Base-by-base conservation (phyloP, 176 grass and related monocot genomes). In the Rhynchospora breviuscula region DNA sequence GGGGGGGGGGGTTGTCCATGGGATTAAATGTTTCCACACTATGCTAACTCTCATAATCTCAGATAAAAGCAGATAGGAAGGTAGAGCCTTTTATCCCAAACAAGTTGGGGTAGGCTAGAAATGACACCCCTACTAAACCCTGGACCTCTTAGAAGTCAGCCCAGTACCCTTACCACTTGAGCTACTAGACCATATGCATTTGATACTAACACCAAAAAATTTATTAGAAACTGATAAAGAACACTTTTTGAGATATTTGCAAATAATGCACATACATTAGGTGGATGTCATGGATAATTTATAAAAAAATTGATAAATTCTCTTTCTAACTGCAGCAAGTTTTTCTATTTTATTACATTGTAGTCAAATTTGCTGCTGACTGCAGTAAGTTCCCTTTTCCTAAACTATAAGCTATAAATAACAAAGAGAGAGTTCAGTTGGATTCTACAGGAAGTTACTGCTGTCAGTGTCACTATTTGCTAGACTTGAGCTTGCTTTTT, bases 51-150 rank as follows among this genome's bases (percentile, higher is more conserved):
- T 26, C 6, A 7, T 31, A 76, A 15, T 76, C 49, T 31, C 21
- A 53, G 26, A 76, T 54, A 76, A 76, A 75, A 75, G 48, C 12
- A 54, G 22, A 76, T 76, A 76, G 5, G 29, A 76, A 76, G 47
- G 48, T 10, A 29, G 26, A 29, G 26, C 26, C 26, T 29, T 29
- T 29, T 29, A 29, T 29, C 26, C 26, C 26, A 29, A 29, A 29
- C 26, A 29, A 29, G 26, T 29, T 29, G 26, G 26, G 26, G 26
- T 29, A 29, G 26, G 26, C 26, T 29, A 29, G 26, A 29, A 29
- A 29, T 29, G 26, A 29, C 26, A 29, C 26, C 26, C 26, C 26
- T 29, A 29, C 26, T 29, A 1, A 29, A 29, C 26, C 26, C 0
- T 29, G 26, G 26, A 29, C 1, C 26, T 29, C 26, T 29, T 29